phyloP scores from a whole-genome alignment of 2,329 filamentous ascomycete genomes.

The Penicillium sp. region DNA sequence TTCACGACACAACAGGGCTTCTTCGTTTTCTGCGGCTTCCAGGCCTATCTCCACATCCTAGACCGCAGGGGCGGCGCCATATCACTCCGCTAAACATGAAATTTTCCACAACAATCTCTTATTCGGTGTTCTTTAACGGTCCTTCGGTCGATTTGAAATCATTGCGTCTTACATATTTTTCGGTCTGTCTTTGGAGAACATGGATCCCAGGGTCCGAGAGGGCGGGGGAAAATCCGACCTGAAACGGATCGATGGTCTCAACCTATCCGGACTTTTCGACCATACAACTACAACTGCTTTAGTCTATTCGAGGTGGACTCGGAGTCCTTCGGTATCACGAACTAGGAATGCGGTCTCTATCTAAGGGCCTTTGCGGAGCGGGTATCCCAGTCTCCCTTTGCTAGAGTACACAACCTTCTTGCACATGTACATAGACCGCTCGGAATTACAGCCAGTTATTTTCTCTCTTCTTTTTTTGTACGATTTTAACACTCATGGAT shows the following conservation, averaged over 20 bases:
- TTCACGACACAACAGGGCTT: conserved; percentile 61
- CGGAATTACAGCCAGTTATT: conserved; percentile 11
- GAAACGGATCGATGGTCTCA: conserved; percentile 9
- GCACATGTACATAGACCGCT: conserved; percentile 26
- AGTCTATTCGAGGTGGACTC: background rate
- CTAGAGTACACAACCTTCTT: conserved; percentile 8
- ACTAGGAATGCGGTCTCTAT: conserved; percentile 5
- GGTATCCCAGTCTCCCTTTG: conserved; percentile 17
- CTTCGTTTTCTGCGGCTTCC: conserved; percentile 85
- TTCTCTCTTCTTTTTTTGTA: conserved; percentile 3
- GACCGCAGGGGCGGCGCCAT: conserved; percentile 82
- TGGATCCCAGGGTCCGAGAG: conserved; percentile 8
- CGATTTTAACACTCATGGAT: conserved; percentile 1
- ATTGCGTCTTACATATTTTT: conserved; percentile 16
- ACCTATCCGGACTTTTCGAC: background rate
- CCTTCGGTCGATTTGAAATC: conserved; percentile 17
- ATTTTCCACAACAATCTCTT: conserved; percentile 9
- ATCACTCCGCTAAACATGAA: conserved; percentile 57
- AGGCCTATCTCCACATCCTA: conserved; percentile 81
- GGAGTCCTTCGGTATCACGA: conserved; percentile 6
- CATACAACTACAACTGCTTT: background rate
- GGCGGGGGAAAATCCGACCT: conserved; percentile 9
- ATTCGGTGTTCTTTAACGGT: conserved; percentile 16
- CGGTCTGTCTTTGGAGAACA: conserved; percentile 14
- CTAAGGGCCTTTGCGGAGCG: conserved; percentile 15